These are phyloP conservation scores for Botrytis cinerea DNA, from an alignment of 2,329 filamentous ascomycete species.

Conservation along the genomic window DNA sequence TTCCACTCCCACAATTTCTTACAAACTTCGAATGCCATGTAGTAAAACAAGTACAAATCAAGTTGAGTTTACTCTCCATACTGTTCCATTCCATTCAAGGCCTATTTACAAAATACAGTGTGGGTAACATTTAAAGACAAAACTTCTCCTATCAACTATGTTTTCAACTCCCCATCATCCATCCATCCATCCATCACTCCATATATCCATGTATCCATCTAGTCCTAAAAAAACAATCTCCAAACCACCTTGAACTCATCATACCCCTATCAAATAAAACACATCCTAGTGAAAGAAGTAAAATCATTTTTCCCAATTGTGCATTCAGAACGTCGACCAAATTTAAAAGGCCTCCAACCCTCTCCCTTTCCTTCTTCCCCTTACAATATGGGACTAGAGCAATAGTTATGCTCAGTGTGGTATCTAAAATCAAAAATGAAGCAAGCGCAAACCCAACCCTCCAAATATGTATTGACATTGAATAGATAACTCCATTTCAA, in stretches of 20 bases:
- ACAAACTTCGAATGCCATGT: neutral
- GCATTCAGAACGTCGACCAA: neutral
- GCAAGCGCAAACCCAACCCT: neutral
- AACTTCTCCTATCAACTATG: neutral
- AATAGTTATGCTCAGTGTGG: neutral
- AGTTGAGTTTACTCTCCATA: neutral
- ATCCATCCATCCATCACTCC: neutral
- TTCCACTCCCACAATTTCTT: neutral
- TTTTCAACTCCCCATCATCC: neutral
- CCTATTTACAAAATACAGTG: neutral
- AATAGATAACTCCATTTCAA: neutral
- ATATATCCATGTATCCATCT: neutral
- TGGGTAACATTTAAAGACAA: neutral
- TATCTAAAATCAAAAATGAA: slow-evolving; percentile 8
- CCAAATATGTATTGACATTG: slow-evolving; percentile 3
- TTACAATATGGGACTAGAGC: neutral
- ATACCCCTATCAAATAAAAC: neutral
- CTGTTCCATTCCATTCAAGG: neutral
- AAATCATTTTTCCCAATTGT: neutral
- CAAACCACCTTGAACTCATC: neutral
- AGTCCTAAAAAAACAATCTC: slow-evolving; percentile 7
- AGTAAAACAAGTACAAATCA: neutral
- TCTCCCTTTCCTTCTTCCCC: neutral
- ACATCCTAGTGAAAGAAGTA: neutral
- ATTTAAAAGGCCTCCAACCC: neutral